Conservation (phyloP, 2,329 filamentous ascomycete genomes). For the Diaporthe sp. region DNA sequence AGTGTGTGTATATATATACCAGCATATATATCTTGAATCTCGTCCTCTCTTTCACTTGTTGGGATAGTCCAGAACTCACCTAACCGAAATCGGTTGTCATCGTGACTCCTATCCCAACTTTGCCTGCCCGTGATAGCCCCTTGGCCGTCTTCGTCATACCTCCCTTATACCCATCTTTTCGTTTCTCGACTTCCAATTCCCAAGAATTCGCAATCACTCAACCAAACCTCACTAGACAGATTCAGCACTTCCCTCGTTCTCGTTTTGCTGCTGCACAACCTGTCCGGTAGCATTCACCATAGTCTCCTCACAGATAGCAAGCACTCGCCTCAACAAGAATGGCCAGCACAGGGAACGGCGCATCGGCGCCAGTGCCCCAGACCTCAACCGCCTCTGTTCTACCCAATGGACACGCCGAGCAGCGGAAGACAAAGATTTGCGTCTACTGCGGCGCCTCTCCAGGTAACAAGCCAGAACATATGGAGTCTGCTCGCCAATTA, state of each 20-base stretch:
- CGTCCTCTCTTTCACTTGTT: background rate
- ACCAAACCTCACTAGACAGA: background rate
- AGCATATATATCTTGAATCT: background rate
- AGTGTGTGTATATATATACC: background rate
- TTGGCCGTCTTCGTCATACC: constrained; percentile 32
- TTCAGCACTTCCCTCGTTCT: too few relatives aligned
- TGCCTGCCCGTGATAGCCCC: constrained; percentile 31
- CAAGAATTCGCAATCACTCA: background rate
- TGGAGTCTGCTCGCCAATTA: constrained; percentile 82
- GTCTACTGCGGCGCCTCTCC: constrained; percentile 92
- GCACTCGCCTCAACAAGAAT: constrained; percentile 31
- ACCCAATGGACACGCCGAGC: constrained; percentile 47
- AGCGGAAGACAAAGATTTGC: constrained; percentile 77
- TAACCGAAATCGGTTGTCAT: constrained; percentile 24
- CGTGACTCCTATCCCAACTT: constrained; percentile 17
- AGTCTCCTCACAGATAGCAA: background rate
- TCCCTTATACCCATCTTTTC: background rate
- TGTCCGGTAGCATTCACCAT: background rate
- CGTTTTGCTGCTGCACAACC: background rate
- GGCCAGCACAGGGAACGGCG: constrained; percentile 56
- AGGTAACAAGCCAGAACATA: constrained; percentile 79
- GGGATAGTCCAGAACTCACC: background rate
- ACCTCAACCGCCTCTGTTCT: constrained; percentile 47
- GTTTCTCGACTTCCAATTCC: background rate
- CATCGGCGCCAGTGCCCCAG: constrained; percentile 51